A percentile compares a stretch with the other conserved stretches of the same genome.
phyloP scores from a whole-genome alignment of 225 moss, liverwort and hornwort species.

The Sphagnum contortum region DNA sequence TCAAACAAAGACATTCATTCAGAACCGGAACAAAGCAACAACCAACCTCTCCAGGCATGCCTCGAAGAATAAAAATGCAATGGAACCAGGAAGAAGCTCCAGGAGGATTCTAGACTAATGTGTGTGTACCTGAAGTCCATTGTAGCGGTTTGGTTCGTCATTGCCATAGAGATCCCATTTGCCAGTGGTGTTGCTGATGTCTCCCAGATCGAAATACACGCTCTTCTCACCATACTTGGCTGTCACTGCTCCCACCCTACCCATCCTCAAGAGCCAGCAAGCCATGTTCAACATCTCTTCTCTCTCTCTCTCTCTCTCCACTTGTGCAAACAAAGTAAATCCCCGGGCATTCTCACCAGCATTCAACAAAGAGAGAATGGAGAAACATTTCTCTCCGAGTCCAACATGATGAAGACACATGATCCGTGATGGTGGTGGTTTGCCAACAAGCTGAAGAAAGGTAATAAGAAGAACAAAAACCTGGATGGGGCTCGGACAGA shows the following conservation, averaged over 20 bases:
- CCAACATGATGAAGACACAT: background rate
- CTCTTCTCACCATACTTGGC: constrained; percentile 77
- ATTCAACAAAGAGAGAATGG: background rate
- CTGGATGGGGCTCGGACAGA: constrained; percentile 45
- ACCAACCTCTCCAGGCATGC: too few species aligned
- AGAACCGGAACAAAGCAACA: too few species aligned
- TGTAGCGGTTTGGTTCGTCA: constrained; percentile 69
- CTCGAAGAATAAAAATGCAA: too few species aligned
- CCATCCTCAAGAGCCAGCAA: background rate
- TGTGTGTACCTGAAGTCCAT: constrained; percentile 54
- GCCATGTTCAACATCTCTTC: background rate
- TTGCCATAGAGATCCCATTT: constrained; percentile 93
- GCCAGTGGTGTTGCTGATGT: constrained; percentile 81
- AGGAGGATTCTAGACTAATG: too few species aligned
- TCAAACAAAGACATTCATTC: too few species aligned
- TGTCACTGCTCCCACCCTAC: constrained; percentile 55
- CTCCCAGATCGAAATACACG: constrained; percentile 79
- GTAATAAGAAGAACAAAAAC: constrained; percentile 8
- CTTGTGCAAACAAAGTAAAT: background rate
- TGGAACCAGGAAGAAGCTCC: too few species aligned
- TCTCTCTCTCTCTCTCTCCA: background rate
- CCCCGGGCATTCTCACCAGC: background rate
- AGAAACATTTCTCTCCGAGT: background rate
- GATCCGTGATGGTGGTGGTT: background rate
- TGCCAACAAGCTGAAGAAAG: background rate